Evolutionary conservation across 2,329 filamentous ascomycete genomes (phyloP), one percentile per base, ranked within the genome.

Genomic region (Cordyceps farinosa): DNA sequence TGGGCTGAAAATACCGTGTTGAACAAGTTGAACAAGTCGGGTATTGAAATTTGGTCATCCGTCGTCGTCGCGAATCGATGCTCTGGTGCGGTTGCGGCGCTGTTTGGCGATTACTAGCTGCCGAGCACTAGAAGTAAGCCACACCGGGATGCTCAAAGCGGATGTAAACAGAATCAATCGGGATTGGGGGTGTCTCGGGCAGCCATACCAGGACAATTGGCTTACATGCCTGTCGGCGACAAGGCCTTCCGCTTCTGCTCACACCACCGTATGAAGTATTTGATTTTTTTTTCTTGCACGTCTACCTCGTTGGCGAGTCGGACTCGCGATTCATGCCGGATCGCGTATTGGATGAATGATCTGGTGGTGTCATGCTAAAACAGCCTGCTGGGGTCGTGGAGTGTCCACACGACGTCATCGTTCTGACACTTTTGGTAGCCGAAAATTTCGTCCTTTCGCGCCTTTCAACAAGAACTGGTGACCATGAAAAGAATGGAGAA

Each of bases 101-200:
- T 44, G 22, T 34, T 60, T 38, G 8, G 29, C 57, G 34, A 29
- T n/a, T 5, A 9, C 38, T 13, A 5, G 40, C 50, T 30, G 50
- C 45, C 45, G 55, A 51, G 29, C 42, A 42, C 48, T 61, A 54
- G 38, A 15, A 30, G 22, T 36, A 63, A 48, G 32, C 61, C 52
- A 51, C 44, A n/a, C 42, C 61, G 61, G 61, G 30, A 63, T 58
- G 36, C 61, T 63, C n/a, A 59, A 63, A 59, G 40, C 36, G 61
- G 61, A 59, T 53, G 55, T 53, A 48, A 59, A 59, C 40, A 55
- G 5, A 29, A 10, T 38, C 22, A 38, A 4, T 22, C 9, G 17
- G 6, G 55, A 17, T 32, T 45, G 36, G 40, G n/a, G 44, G 17
- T 61, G 58, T 61, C 58, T 61, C 58, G 38, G 50, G 32, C 48